A percentile compares a stretch with the other conserved stretches of the same genome.
Evolutionary conservation across 371 early-diverging fungal genomes (phyloP).

Genomic region (Chytridium lagenaria): DNA sequence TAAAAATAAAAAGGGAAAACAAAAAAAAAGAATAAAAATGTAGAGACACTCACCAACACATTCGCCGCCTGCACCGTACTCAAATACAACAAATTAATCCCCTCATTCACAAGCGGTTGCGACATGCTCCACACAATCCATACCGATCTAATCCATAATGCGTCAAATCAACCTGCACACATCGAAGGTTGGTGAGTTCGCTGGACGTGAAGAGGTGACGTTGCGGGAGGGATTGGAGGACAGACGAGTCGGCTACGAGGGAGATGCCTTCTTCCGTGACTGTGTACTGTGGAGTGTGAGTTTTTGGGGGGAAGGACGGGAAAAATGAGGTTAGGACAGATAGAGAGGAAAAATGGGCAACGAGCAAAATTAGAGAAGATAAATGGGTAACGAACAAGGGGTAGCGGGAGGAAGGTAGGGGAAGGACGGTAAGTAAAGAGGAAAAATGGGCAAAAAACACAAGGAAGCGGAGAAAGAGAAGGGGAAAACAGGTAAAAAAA

Average conservation of each 20-base stretch:
- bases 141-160: slow-evolving; percentile 69
- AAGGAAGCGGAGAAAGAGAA: no score
- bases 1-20: slow-evolving; percentile 7
- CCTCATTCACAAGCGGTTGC: slow-evolving; percentile 67
- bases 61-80: slow-evolving; percentile 77
- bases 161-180: slow-evolving; percentile 75
- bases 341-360: no score
- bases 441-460: no score
- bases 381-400: no score
- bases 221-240: slow-evolving; percentile 66
- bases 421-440: no score
- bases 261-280: slow-evolving; percentile 75
- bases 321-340: no score
- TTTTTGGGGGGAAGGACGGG: no score
- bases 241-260: slow-evolving; percentile 67
- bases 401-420: no score
- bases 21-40: not conserved
- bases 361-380: no score
- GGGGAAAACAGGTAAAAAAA: no score
- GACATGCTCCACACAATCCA: slow-evolving; percentile 79
- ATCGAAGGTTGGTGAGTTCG: slow-evolving; percentile 63
- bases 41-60: slow-evolving; percentile 61
- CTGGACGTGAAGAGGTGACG: slow-evolving; percentile 65
- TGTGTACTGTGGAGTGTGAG: slow-evolving; percentile 79
- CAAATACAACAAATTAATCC: slow-evolving; percentile 72